phyloP scores from a whole-genome alignment of 1,284 basidiomycete genomes.

The Moniliophthora roreri region DNA sequence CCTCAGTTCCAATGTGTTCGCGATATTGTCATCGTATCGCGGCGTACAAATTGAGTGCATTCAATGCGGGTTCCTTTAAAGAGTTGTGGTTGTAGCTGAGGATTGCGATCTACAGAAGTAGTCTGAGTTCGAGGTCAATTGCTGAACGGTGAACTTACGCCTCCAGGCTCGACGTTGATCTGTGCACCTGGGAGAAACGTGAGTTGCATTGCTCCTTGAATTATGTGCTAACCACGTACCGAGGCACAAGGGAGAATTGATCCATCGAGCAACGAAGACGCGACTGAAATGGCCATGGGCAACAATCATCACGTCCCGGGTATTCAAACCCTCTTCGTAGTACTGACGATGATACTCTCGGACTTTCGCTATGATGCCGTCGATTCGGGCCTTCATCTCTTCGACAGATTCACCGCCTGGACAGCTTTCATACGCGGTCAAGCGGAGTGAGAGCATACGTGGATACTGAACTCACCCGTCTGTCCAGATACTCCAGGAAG shows the following conservation, averaged over 20 bases:
- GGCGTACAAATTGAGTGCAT: conserved; percentile 72
- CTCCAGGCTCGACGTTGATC: conserved; percentile 80
- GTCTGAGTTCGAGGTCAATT: conserved; percentile 11
- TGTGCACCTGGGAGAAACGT: conserved; percentile 61
- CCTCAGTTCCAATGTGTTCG: no score
- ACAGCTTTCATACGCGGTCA: conserved; percentile 49
- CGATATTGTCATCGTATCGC: conserved; percentile 26
- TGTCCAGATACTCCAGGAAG: conserved; percentile 79
- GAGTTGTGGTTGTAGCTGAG: conserved; percentile 76
- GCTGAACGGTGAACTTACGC: conserved; percentile 44
- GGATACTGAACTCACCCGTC: conserved; percentile 59
- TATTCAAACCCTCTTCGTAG: conserved; percentile 60
- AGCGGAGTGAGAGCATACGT: not conserved
- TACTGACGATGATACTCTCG: conserved; percentile 75
- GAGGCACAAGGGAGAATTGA: conserved; percentile 61
- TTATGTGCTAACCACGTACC: conserved; percentile 41
- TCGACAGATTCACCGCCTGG: conserved; percentile 83
- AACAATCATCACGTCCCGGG: conserved; percentile 73
- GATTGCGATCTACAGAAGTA: conserved; percentile 55
- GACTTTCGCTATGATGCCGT: conserved; percentile 75
- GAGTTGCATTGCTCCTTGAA: no score
- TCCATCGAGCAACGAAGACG: conserved; percentile 82
- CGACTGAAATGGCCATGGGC: conserved; percentile 87
- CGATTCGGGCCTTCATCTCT: conserved; percentile 80
- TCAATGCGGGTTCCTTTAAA: conserved; percentile 74